Evolutionary conservation across 2,329 filamentous ascomycete genomes (phyloP).

Genomic region (Chaetomiaceae sp.): DNA sequence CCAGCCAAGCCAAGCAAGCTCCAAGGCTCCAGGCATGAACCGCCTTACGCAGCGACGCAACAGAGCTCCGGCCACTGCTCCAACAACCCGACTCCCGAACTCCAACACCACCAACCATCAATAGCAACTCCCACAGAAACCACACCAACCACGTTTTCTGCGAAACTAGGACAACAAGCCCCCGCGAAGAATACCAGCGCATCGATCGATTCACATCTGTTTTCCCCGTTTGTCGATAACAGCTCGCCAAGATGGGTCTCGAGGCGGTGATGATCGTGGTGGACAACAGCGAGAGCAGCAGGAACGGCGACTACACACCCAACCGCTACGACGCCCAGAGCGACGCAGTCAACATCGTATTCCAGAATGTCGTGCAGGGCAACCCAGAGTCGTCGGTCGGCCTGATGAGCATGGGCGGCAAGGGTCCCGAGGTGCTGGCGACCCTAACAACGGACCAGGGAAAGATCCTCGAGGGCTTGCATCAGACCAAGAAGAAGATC

Average conservation of each 20-base stretch:
- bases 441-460: slow-evolving; percentile 95
- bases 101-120: background rate
- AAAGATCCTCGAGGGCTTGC: slow-evolving; percentile 87
- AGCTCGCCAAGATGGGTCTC: slow-evolving; percentile 76
- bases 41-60: slow-evolving; percentile 35
- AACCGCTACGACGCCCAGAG: slow-evolving; percentile 95
- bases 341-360: slow-evolving; percentile 91
- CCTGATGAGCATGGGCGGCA: slow-evolving; percentile 97
- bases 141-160: background rate
- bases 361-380: slow-evolving; percentile 89
- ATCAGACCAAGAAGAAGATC: slow-evolving; percentile 86
- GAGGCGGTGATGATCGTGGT: slow-evolving; percentile 99
- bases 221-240: slow-evolving; percentile 7
- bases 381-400: slow-evolving; percentile 97
- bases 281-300: slow-evolving; percentile 97
- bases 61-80: slow-evolving; percentile 14
- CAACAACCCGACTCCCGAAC: too few relatives aligned
- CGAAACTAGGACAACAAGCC: background rate
- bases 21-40: slow-evolving; percentile 44
- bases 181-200: slow-evolving; percentile 1
- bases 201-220: background rate
- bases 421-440: slow-evolving; percentile 93
- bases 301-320: slow-evolving; percentile 89
- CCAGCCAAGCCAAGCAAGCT: slow-evolving; percentile 3
- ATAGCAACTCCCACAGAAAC: slow-evolving; percentile 12